Base-by-base conservation (phyloP, 805 yeast genomes). In the Brettanomyces custersianus region DNA sequence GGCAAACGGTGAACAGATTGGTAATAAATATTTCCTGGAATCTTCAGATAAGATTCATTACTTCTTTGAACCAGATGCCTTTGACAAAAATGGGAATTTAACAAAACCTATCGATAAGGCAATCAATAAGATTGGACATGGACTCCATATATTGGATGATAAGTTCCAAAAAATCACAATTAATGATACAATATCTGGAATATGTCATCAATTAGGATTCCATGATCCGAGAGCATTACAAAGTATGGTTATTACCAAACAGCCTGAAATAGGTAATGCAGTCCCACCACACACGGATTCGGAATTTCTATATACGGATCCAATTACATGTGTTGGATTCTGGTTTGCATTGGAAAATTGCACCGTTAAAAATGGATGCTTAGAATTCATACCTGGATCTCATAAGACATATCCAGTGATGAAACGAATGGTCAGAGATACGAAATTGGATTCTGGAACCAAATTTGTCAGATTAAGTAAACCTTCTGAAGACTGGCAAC, bases 291-390 rank as follows among this genome's bases (percentile, higher is more conserved):
- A 83, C 48, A 81, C 78, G 36, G 94, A 83, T 52, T 86, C 76
- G 2, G 74, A 75, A 3, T 83, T 83, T 45, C 61, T 83, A 19
- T 82, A 65, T 54, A 82, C 92, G 0, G 62, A 73, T 13, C 94
- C 94, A 3, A 77, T 70, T 35, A 60, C 74, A 2, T 85, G 87
- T 1, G 54, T 81, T 27, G 94, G 94, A 2, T 83, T 79, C 51
- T 82, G 94, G 94, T 73, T 76, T 49, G 88, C 92, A 0, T 56
- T 82, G 42, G 86, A 83, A 46, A 82, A 80, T 46, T 82, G 92
- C 52, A 75, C 79, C 1, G 39, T 52, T 2, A 59, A 57, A 4
- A 82, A 82, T 54, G 92, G 94, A 0, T 80, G 90, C 40, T 59
- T 82, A 15, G 69, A 75, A 39, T 80, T 68, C 47, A 63, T 71